A percentile compares a stretch with the other conserved stretches of the same genome.
Conservation (phyloP, 108 stramenopile genomes). For the Nitzschia sp. region DNA sequence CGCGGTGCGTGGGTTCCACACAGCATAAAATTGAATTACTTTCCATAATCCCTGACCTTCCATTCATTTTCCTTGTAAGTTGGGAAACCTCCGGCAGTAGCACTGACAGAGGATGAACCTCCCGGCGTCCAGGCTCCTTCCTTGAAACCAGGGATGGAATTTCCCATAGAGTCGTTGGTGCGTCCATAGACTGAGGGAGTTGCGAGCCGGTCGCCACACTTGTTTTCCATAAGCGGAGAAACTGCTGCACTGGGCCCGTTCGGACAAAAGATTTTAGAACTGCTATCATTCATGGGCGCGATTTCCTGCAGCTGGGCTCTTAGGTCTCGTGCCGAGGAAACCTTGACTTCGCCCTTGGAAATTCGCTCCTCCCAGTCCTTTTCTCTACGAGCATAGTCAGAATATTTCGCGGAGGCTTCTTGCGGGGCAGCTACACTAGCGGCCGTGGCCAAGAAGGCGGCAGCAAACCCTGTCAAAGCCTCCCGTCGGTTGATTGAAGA, state of each 20-base stretch:
- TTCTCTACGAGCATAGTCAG: constrained; percentile 69
- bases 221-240: constrained; percentile 86
- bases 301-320: constrained; percentile 72
- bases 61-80: constrained; percentile 22
- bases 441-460: background rate
- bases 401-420: constrained; percentile 55
- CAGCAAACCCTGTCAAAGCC: constrained; percentile 16
- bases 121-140: constrained; percentile 19
- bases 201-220: constrained; percentile 76
- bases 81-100: constrained; percentile 34
- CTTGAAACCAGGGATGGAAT: constrained; percentile 76
- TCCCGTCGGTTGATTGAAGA: constrained; percentile 10
- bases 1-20: no score
- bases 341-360: constrained; percentile 65
- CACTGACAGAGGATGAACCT: constrained; percentile 11
- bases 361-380: constrained; percentile 78
- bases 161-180: constrained; percentile 69
- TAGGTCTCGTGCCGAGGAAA: constrained; percentile 55
- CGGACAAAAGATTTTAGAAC: constrained; percentile 83
- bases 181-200: constrained; percentile 77
- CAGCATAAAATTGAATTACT: no score
- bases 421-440: constrained; percentile 10
- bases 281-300: constrained; percentile 70
- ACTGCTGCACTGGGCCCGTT: constrained; percentile 77
- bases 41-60: background rate